phyloP scores from a whole-genome alignment of 768 basidiomycete species.

The Podaxis carcinomalis region DNA sequence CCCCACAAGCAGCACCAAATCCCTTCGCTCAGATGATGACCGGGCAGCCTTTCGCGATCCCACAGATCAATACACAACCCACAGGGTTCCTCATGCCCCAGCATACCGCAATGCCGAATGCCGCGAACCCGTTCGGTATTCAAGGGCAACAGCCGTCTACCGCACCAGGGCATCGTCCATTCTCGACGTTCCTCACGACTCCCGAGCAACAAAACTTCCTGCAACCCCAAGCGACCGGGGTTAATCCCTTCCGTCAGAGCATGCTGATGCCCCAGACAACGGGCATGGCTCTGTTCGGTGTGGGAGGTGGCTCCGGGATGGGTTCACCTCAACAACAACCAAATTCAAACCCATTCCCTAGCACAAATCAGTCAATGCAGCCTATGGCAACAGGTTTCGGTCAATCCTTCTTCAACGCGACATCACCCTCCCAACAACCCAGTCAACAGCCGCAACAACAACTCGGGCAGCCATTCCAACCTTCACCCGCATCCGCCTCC shows the following conservation, averaged over 20 bases:
- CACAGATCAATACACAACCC: slow-evolving; percentile 46
- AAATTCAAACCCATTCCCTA: slow-evolving; percentile 14
- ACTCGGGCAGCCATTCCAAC: background rate
- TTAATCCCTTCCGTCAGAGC: slow-evolving; percentile 84
- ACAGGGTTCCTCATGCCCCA: slow-evolving; percentile 56
- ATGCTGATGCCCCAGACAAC: slow-evolving; percentile 64
- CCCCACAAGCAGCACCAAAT: slow-evolving; percentile 65
- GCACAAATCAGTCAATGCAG: background rate
- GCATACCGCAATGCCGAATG: slow-evolving; percentile 37
- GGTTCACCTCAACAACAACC: slow-evolving; percentile 17
- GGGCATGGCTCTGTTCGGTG: slow-evolving; percentile 44
- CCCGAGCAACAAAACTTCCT: slow-evolving; percentile 38
- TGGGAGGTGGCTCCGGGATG: slow-evolving; percentile 8
- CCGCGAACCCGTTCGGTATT: slow-evolving; percentile 42
- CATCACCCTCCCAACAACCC: background rate
- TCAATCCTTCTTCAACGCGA: slow-evolving; percentile 5
- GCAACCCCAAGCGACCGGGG: slow-evolving; percentile 58
- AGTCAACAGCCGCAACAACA: slow-evolving; percentile 1
- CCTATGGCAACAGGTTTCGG: background rate
- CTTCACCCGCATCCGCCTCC: slow-evolving; percentile 1
- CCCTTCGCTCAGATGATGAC: slow-evolving; percentile 68
- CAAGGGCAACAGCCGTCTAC: slow-evolving; percentile 28
- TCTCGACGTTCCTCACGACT: slow-evolving; percentile 51
- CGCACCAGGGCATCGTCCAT: slow-evolving; percentile 41
- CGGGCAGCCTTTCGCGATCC: slow-evolving; percentile 40